These are phyloP conservation scores for Eucalyptus erythrocorys DNA, from an alignment of 345 rosid genomes.

Conservation along the genomic window DNA sequence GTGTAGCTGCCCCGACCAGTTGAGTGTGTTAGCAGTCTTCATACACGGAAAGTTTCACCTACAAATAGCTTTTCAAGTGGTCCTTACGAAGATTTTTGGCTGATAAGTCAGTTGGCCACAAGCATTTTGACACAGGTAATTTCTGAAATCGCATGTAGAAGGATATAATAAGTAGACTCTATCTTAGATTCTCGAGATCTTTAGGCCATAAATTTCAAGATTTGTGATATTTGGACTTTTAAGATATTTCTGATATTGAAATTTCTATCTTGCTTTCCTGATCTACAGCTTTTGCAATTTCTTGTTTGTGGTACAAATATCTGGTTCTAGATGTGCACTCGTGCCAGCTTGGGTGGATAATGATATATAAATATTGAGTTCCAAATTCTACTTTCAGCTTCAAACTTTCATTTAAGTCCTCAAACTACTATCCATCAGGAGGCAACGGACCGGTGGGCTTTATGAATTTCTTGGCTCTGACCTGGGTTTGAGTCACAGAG, in stretches of 20 bases:
- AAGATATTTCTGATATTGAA: background rate
- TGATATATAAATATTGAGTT: background rate
- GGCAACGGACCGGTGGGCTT: background rate
- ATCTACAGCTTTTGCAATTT: background rate
- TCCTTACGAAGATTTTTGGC: background rate
- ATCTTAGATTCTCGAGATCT: background rate
- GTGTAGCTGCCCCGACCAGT: background rate
- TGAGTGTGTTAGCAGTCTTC: background rate
- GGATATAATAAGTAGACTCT: background rate
- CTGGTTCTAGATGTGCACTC: background rate
- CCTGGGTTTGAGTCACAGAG: fast-evolving
- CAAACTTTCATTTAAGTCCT: background rate
- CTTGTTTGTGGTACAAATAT: background rate
- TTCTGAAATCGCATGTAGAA: background rate
- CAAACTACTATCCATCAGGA: background rate
- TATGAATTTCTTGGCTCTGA: background rate
- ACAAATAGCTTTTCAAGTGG: background rate
- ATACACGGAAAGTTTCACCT: background rate
- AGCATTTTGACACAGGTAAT: background rate
- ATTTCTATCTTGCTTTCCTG: background rate
- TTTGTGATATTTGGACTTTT: background rate
- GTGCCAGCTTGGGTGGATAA: background rate
- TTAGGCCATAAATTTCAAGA: background rate
- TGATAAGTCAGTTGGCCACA: background rate
- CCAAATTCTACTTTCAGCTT: background rate